These are phyloP conservation scores for Pythium chondricola DNA, from an alignment of 352 stramenopile species.

Conservation along the genomic window DNA sequence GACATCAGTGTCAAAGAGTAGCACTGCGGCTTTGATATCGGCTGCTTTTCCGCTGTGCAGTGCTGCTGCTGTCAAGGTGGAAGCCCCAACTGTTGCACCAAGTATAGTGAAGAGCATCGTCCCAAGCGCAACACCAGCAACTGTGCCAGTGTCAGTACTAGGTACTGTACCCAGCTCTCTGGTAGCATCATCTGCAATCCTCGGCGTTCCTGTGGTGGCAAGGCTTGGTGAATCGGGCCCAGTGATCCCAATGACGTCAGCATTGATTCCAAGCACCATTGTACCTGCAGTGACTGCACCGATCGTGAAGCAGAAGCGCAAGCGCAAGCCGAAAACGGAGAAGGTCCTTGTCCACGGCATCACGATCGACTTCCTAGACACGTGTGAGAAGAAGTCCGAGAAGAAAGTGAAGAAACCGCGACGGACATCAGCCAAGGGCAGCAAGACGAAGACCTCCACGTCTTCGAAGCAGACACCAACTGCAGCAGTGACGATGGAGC, in stretches of 20 bases:
- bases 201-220: no score
- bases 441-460: no score
- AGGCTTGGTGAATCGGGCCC: no score
- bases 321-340: conserved; percentile 43
- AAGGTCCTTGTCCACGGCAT: conserved; percentile 38
- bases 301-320: conserved; percentile 19
- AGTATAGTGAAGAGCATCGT: background rate
- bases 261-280: background rate
- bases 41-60: conserved; percentile 2
- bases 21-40: background rate
- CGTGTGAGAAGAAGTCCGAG: conserved; percentile 51
- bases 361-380: conserved; percentile 43
- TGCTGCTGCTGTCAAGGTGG: no score
- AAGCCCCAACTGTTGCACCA: no score
- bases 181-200: no score
- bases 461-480: no score
- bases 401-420: no score
- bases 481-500: no score
- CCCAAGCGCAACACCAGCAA: background rate
- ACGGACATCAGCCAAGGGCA: no score
- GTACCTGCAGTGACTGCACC: background rate
- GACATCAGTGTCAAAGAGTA: background rate
- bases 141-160: background rate
- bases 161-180: no score
- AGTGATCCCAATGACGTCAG: background rate